These are phyloP conservation scores for Colletotrichum sublineola DNA, from an alignment of 2,329 filamentous ascomycete genomes.

Conservation along the genomic window DNA sequence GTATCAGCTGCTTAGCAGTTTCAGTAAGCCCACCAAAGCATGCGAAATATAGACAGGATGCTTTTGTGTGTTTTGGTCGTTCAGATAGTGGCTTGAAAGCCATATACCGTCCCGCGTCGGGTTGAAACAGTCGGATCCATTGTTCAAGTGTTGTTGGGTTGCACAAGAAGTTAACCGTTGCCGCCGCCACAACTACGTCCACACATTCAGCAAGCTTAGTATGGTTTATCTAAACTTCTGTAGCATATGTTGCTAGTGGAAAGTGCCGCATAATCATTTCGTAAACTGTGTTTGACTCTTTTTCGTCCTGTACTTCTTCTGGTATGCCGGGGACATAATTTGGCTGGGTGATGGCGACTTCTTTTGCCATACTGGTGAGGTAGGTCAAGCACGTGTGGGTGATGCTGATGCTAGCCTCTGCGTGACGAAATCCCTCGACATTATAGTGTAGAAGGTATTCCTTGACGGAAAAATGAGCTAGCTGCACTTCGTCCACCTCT, in stretches of 20 bases:
- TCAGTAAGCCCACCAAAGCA: background rate
- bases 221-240: background rate
- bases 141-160: background rate
- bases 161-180: background rate
- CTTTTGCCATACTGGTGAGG: background rate
- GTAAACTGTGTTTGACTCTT: too few relatives aligned
- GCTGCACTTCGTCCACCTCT: too few relatives aligned
- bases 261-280: too few relatives aligned
- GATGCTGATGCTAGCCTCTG: background rate
- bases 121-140: background rate
- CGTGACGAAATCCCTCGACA: background rate
- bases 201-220: background rate
- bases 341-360: too few relatives aligned
- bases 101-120: too few relatives aligned
- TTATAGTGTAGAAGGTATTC: background rate
- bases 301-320: too few relatives aligned
- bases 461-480: background rate
- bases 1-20: background rate
- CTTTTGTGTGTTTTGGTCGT: too few relatives aligned
- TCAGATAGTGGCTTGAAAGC: background rate
- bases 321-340: too few relatives aligned
- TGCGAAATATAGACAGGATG: background rate
- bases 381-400: background rate
- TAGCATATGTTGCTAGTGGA: background rate
- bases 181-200: background rate